Evolutionary conservation across 2,329 filamentous ascomycete genomes (phyloP), one percentile per base, ranked within the genome.

Genomic region (Penicillium vulpinum): DNA sequence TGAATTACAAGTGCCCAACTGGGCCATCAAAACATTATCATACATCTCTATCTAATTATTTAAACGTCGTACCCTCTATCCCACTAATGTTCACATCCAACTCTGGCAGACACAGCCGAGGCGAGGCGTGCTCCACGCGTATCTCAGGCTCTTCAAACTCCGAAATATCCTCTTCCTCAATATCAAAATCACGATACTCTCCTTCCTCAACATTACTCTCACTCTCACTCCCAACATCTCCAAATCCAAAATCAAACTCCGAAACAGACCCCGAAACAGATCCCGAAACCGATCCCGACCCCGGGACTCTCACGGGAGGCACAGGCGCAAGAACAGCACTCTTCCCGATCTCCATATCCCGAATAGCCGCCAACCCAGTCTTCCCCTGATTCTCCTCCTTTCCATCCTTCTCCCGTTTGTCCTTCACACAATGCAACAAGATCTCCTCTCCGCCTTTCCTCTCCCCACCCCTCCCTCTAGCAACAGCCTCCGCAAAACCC

Each of bases 171-270:
- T 47, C 24, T 45, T 29, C 39, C 10, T 48, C 18, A 13, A 18
- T 26, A 15, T 49, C 21, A 21, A 38, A 11, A 16, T 38, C 56
- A 36, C 54, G 33, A n/a, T 46, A 36, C 6, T 44, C 39, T 1
- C 49, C 33, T 21, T 56, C 48, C 1, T 55, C 47, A 15, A 46
- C 22, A 47, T 43, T 47, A 10, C 54, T 58, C 21, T 64, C 62
- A 38, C 56, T 60, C 51, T 59, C 63, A 62, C 62, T 65, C 2
- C 28, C 53, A 16, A 16, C 41, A 36, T 58, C 62, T 4, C 54
- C 56, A 39, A 67, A 64, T 3, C 65, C 65, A 44, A 67, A 67
- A 51, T 66, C 59, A 45, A 67, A 66, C 6, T 62, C 64, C 3
- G 63, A 66, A 39, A 58, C 60, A 6, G 48, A 51, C 10, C n/a